Evolutionary conservation across 352 stramenopile species (phyloP).

Genomic region (Phytophthora brassicae): DNA sequence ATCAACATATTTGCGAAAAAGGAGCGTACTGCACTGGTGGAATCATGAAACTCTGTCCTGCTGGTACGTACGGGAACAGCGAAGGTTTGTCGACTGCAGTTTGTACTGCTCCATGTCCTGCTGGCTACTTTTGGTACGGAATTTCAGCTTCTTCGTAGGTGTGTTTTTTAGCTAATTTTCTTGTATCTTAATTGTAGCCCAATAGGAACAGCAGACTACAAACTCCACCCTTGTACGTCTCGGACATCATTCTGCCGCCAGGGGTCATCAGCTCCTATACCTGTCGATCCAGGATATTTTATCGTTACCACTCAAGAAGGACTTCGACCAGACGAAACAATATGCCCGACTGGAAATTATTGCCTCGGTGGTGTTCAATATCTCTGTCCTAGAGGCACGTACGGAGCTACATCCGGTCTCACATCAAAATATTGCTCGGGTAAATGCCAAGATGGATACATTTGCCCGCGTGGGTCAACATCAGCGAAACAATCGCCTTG

Average conservation of each 20-base stretch:
- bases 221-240: slow-evolving; percentile 35
- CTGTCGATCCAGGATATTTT: slow-evolving; percentile 50
- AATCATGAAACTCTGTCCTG: slow-evolving; percentile 52
- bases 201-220: slow-evolving; percentile 44
- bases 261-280: slow-evolving; percentile 39
- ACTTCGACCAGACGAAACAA: slow-evolving; percentile 46
- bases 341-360: slow-evolving; percentile 64
- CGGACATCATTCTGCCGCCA: slow-evolving; percentile 47
- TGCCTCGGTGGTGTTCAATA: slow-evolving; percentile 55
- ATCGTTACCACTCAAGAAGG: slow-evolving; percentile 37
- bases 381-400: slow-evolving; percentile 56
- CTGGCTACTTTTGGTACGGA: slow-evolving; percentile 65
- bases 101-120: slow-evolving; percentile 59
- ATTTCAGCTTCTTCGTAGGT: neutral
- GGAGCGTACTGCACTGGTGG: slow-evolving; percentile 58
- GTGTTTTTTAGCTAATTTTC: neutral
- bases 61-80: slow-evolving; percentile 46
- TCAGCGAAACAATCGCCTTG: slow-evolving; percentile 50
- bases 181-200: slow-evolving; percentile 25
- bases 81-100: slow-evolving; percentile 39
- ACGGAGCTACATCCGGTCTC: slow-evolving; percentile 47
- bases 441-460: slow-evolving; percentile 55
- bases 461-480: slow-evolving; percentile 47
- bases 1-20: slow-evolving; percentile 52
- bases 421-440: slow-evolving; percentile 46